Evolutionary conservation across 192 early-diverging fungal genomes (phyloP).

Genomic region (Pecoramyces ruminantium): DNA sequence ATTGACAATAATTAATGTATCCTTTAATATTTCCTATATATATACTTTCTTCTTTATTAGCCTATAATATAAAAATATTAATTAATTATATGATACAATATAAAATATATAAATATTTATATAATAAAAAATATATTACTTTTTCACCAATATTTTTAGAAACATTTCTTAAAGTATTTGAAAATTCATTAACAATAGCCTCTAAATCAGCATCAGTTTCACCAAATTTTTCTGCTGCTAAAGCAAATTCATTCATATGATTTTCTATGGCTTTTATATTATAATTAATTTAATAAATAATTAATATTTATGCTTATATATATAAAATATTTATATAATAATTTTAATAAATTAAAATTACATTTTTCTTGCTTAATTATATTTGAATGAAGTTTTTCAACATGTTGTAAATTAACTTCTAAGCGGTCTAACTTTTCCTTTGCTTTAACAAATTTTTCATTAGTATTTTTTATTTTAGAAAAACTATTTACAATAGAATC

Average conservation of each 20-base stretch:
- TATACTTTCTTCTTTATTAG: slow-evolving; percentile 35
- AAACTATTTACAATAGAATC: slow-evolving; percentile 80
- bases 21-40: slow-evolving; percentile 70
- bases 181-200: slow-evolving; percentile 30
- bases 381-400: slow-evolving; percentile 58
- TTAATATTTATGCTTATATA: no score
- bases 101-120: not conserved
- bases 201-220: not conserved
- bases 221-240: slow-evolving; percentile 49
- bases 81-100: no score
- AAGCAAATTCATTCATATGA: slow-evolving; percentile 8
- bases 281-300: no score
- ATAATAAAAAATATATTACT: slow-evolving; percentile 14
- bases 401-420: slow-evolving; percentile 67
- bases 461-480: slow-evolving; percentile 73
- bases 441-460: slow-evolving; percentile 70
- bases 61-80: slow-evolving; percentile 7
- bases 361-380: not conserved
- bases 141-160: slow-evolving; percentile 47
- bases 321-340: no score
- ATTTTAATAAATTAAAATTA: no score
- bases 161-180: slow-evolving; percentile 51
- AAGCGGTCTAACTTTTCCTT: slow-evolving; percentile 64
- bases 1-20: slow-evolving; percentile 64
- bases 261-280: not conserved